phyloP scores from a whole-genome alignment of 352 stramenopile species.

The Phytophthora cajani region DNA sequence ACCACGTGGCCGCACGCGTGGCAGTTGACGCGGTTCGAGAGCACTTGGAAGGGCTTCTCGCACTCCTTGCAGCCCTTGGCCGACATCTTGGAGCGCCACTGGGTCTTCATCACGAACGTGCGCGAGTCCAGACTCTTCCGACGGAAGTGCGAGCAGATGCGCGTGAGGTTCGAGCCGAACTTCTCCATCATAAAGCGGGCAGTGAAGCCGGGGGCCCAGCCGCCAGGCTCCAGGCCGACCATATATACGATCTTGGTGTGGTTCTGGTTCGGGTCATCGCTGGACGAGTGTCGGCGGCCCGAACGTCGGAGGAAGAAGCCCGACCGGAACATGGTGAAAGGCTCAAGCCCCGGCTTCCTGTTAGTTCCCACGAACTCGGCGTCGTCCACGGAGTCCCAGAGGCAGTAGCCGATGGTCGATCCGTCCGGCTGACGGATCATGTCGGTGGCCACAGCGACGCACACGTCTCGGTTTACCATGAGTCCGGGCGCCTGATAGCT shows the following conservation, averaged over 20 bases:
- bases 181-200: conserved; percentile 49
- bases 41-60: conserved; percentile 39
- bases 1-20: conserved; percentile 48
- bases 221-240: conserved; percentile 48
- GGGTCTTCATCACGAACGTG: conserved; percentile 52
- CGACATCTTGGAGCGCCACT: conserved; percentile 47
- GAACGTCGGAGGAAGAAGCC: conserved; percentile 55
- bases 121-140: conserved; percentile 52
- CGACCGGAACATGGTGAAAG: conserved; percentile 54
- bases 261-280: conserved; percentile 3
- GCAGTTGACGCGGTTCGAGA: conserved; percentile 54
- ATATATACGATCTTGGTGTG: conserved; percentile 72
- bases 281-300: conserved; percentile 15
- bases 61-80: conserved; percentile 47
- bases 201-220: conserved; percentile 41
- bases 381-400: conserved; percentile 66
- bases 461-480: conserved; percentile 49
- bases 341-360: conserved; percentile 27
- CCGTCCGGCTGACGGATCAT: conserved; percentile 44
- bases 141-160: conserved; percentile 56
- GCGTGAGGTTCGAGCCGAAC: conserved; percentile 48
- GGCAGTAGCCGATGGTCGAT: conserved; percentile 63
- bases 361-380: conserved; percentile 28
- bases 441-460: conserved; percentile 43
- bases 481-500: conserved; percentile 43